Evolutionary conservation across 1,284 basidiomycete species (phyloP).

Genomic region (Neonothopanus nambi): DNA sequence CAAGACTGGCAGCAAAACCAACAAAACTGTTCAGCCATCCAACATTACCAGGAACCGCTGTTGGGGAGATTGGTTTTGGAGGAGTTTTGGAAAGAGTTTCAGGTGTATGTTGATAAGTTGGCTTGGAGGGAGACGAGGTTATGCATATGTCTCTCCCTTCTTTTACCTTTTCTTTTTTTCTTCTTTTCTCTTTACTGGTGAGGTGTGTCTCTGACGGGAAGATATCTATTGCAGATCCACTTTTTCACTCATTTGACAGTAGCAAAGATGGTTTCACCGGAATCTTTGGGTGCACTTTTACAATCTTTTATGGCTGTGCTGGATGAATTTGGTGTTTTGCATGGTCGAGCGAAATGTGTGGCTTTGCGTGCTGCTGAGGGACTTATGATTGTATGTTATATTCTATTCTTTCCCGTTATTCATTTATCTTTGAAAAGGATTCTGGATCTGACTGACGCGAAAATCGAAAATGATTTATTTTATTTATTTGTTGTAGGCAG

Average conservation of each 20-base stretch:
- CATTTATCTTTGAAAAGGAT: too few relatives aligned
- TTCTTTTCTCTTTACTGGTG: too few relatives aligned
- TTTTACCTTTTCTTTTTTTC: constrained; percentile 53
- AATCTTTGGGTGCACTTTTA: constrained; percentile 77
- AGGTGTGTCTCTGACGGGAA: constrained; percentile 61
- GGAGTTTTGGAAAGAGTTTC: constrained; percentile 87
- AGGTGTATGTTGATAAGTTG: constrained; percentile 80
- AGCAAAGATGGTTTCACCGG: constrained; percentile 70
- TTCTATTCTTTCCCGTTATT: too few relatives aligned
- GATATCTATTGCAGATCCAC: constrained; percentile 93
- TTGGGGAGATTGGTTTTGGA: constrained; percentile 78
- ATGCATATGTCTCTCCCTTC: constrained; percentile 84
- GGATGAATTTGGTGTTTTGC: too few relatives aligned
- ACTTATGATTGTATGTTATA: too few relatives aligned
- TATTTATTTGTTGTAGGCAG: too few relatives aligned
- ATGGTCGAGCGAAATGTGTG: too few relatives aligned
- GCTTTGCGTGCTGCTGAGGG: too few relatives aligned
- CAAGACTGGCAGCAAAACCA: constrained; percentile 29
- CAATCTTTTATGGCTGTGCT: constrained; percentile 84
- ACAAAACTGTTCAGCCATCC: constrained; percentile 26
- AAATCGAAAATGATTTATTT: too few relatives aligned
- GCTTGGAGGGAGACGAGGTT: too few relatives aligned
- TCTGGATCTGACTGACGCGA: too few relatives aligned
- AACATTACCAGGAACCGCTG: constrained; percentile 35
- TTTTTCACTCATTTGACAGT: too few relatives aligned